These are phyloP conservation scores for Tetrapisispora namnaoensis DNA, from an alignment of 805 yeast species.

Conservation along the genomic window DNA sequence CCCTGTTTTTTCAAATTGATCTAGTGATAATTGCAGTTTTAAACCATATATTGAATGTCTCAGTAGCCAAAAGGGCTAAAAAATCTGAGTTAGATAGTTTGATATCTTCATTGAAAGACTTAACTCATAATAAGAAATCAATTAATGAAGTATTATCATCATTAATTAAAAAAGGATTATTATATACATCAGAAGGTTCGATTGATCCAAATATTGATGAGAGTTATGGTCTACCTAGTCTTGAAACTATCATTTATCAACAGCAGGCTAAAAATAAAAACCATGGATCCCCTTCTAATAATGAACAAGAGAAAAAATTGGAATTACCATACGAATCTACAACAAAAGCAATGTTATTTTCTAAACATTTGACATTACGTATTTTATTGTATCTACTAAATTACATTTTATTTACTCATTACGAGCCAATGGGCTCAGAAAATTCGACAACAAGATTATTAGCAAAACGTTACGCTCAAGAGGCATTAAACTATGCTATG, in stretches of 20 bases:
- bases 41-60: constrained; percentile 27
- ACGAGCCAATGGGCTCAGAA: constrained; percentile 34
- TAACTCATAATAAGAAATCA: constrained; percentile 27
- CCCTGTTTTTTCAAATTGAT: constrained; percentile 39
- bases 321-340: constrained; percentile 34
- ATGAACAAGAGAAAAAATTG: constrained; percentile 24
- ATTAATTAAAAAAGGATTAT: constrained; percentile 22
- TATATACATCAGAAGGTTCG: constrained; percentile 24
- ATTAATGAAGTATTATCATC: constrained; percentile 22
- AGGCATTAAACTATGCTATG: constrained; percentile 34
- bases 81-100: constrained; percentile 33
- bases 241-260: constrained; percentile 19
- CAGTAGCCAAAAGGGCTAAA: constrained; percentile 33
- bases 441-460: constrained; percentile 28
- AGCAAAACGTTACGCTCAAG: constrained; percentile 35
- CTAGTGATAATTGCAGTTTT: constrained; percentile 30
- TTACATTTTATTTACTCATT: constrained; percentile 38
- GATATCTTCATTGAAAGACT: constrained; percentile 26
- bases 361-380: constrained; percentile 34
- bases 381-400: constrained; percentile 42
- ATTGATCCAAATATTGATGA: constrained; percentile 24
- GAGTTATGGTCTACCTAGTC: constrained; percentile 25
- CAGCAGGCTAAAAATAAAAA: neutral
- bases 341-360: constrained; percentile 33
- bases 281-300: neutral